Conservation (phyloP, 1,139 yeast species). For the Spencermartinsiella ligniputridi region DNA sequence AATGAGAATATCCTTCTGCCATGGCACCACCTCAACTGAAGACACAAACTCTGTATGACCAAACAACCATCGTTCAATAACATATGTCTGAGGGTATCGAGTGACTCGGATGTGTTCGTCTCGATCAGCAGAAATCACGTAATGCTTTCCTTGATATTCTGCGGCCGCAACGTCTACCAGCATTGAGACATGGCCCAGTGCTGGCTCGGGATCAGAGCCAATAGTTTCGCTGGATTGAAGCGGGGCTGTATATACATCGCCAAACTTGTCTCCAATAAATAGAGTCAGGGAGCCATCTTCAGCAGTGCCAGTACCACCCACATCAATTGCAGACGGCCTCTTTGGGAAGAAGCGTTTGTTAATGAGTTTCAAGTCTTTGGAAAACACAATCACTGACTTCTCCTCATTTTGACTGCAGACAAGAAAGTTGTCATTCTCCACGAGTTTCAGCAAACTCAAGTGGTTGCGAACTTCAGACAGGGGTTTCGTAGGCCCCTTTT, state of each 20-base stretch:
- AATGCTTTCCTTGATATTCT: slow-evolving; percentile 44
- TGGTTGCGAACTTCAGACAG: slow-evolving; percentile 15
- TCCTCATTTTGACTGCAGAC: slow-evolving; percentile 78
- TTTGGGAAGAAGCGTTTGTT: slow-evolving; percentile 81
- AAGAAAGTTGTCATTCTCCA: slow-evolving; percentile 50
- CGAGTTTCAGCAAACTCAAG: slow-evolving; percentile 56
- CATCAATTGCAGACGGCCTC: slow-evolving; percentile 79
- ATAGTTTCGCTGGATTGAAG: slow-evolving; percentile 15
- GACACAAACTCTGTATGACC: slow-evolving; percentile 86
- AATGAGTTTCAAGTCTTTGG: slow-evolving; percentile 23
- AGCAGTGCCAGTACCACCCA: slow-evolving; percentile 43
- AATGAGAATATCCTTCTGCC: slow-evolving; percentile 48
- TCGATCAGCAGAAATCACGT: slow-evolving; percentile 78
- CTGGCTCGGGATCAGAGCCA: slow-evolving; percentile 53
- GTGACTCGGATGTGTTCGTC: slow-evolving; percentile 96
- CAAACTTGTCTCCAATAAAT: slow-evolving; percentile 92
- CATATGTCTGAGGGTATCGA: slow-evolving; percentile 69
- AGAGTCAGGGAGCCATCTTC: slow-evolving; percentile 29
- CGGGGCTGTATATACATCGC: slow-evolving; percentile 75
- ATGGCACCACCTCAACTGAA: slow-evolving; percentile 48
- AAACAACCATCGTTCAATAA: slow-evolving; percentile 77
- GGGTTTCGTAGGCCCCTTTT: slow-evolving; percentile 13
- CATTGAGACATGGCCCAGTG: slow-evolving; percentile 96
- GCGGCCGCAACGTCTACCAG: slow-evolving; percentile 62
- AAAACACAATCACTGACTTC: slow-evolving; percentile 64